phyloP scores from a whole-genome alignment of 1,284 basidiomycete species.

The Kalmanozyma brasiliensis region DNA sequence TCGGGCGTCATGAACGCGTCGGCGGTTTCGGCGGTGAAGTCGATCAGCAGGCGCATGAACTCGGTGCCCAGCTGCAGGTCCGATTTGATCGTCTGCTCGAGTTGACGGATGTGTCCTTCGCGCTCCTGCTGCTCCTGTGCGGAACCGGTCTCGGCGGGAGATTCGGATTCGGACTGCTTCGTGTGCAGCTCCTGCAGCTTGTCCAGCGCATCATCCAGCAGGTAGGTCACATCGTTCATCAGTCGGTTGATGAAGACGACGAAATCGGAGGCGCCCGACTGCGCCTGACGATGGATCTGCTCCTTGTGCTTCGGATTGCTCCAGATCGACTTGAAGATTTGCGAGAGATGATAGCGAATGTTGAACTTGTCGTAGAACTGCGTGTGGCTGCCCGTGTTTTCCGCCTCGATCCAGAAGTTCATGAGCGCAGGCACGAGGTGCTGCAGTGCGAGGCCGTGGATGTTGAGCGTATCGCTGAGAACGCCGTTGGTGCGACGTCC shows the following conservation, averaged over 20 bases:
- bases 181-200: constrained; percentile 87
- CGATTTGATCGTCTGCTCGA: constrained; percentile 84
- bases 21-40: constrained; percentile 91
- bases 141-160: constrained; percentile 73
- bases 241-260: constrained; percentile 95
- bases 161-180: constrained; percentile 80
- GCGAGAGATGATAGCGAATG: constrained; percentile 73
- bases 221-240: constrained; percentile 99
- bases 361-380: constrained; percentile 97
- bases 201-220: constrained; percentile 94
- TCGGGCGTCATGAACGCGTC: constrained; percentile 95
- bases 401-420: constrained; percentile 97
- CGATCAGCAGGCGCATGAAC: constrained; percentile 86
- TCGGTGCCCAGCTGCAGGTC: constrained; percentile 88
- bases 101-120: constrained; percentile 78
- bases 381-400: constrained; percentile 94
- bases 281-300: constrained; percentile 57
- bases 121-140: constrained; percentile 83
- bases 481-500: constrained; percentile 81
- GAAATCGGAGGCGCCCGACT: constrained; percentile 50
- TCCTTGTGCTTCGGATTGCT: constrained; percentile 62
- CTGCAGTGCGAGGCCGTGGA: constrained; percentile 83
- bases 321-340: constrained; percentile 65
- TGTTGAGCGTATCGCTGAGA: constrained; percentile 83
- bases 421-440: constrained; percentile 91